Base-by-base conservation (phyloP, 495 filamentous ascomycete species). In the Astrothelium subdiscretum region DNA sequence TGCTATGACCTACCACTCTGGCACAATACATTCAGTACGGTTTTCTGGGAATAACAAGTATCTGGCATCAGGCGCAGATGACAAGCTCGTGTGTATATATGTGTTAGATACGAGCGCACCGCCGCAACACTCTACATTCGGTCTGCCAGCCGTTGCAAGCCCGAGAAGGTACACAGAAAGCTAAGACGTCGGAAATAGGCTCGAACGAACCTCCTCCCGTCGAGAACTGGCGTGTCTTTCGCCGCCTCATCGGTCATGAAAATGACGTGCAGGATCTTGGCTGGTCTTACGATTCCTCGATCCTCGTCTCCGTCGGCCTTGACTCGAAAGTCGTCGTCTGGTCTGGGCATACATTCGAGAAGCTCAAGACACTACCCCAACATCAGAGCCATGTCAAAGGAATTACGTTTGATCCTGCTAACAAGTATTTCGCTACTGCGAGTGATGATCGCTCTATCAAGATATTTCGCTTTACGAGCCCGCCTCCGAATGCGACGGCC, bases 371-470 rank as follows among this genome's bases (percentile, higher is more conserved):
- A 2, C 77, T 99, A 12, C 84, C 88, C 8, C 83, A 89, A 43
- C 94, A 99, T 68, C 89, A 95, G 70, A 96, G 91, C 69, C 94
- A 97, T 69, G 95, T 99, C 71, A 99, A 99, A 73, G 94, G 94
- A 27, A 89, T 99, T 69, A 95, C 91, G 1, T 99, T 99, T 70
- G 94, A 99, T 69, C 94, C 94, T 1, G 95, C 95, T 22, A 97
- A 97, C 76, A 97, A 97, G 70, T 97, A 95, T 78, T 99, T 99
- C 75, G 94, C 94, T 31, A 99, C 94, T 1, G 91, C 94, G 0
- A 95, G 90, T 75, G 94, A 99, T 71, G 94, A 99, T 71, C 86
- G 94, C 32, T 90, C 90, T 6, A 94, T 99, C 74, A 96, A 96
- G 71, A 88, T 99, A 63, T 96, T 95, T 76, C 87, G 92, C 59